Base-by-base conservation (phyloP, 164 flowering plant genomes). In the Akebia trifoliata region DNA sequence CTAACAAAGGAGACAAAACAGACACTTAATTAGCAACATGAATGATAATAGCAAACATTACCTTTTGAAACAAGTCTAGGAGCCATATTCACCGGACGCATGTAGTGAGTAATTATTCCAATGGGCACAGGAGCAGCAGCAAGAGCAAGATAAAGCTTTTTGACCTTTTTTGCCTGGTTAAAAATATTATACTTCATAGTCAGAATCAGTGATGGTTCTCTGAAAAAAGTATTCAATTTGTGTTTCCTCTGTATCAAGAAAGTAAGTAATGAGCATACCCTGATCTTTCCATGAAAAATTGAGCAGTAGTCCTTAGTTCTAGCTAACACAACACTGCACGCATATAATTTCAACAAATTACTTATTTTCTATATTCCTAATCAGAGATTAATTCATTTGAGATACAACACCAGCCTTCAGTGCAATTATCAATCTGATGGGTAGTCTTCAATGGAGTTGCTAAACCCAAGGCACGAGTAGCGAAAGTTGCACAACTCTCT, bases 341-440 rank as follows among this genome's bases (percentile, higher is more conserved):
- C 32, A 57, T 37, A 57, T 17, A 50, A 60, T 22, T 48, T 50
- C 8, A 60, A 49, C 32, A 38, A 49, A 49, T 77, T 34, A 51
- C 30, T 43, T 59, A 56, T 4, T n/a, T 42, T 1, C 15, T 14
- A 17, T 50, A 17, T 47, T 21, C 3, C 1, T 35, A 21, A 55
- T 26, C 11, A 9, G 4, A 57, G 54, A 24, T 38, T 8, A 9
- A 53, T 17, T 18, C 17, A 48, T 26, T 50, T 26, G 24, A 36
- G 18, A 20, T 50, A 40, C 66, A 40, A 28, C 80, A 92, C 96
- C 98, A 92, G 72, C 95, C 98, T 63, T 89, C 98, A 18, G 93
- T 78, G 76, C 98, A 92, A 55, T 92, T 92, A 71, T 92, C 96
- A 70, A 92, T 92, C 82, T 92, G 96, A 76, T 92, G 98, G 46